A percentile compares a stretch with the other conserved stretches of the same genome.
Conservation (phyloP, 371 early-diverging fungal genomes). For the Chytridiales sp. region DNA sequence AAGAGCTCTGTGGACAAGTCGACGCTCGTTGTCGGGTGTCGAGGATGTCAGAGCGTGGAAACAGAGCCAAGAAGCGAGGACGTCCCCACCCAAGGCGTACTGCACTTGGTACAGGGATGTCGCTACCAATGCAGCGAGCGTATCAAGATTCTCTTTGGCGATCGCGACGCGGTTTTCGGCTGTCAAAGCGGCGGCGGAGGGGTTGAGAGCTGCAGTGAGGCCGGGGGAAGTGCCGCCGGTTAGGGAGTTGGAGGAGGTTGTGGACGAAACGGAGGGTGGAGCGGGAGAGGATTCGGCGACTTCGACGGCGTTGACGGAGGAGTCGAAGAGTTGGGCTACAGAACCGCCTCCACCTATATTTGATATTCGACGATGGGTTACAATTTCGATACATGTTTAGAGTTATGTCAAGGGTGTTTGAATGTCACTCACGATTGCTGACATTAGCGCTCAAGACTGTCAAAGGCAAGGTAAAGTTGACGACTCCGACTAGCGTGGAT, state of each 20-base stretch:
- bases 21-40: slow-evolving; percentile 13
- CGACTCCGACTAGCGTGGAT: slow-evolving; percentile 18
- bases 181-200: neutral
- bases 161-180: slow-evolving; percentile 6
- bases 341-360: slow-evolving; percentile 24
- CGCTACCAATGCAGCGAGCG: slow-evolving; percentile 31
- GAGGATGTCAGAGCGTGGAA: slow-evolving; percentile 13
- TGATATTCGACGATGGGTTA: too few relatives aligned
- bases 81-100: slow-evolving; percentile 22
- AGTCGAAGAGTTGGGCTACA: slow-evolving; percentile 21
- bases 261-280: slow-evolving; percentile 11
- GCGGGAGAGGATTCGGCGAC: slow-evolving; percentile 5
- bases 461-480: slow-evolving; percentile 23
- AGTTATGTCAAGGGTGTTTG: too few relatives aligned
- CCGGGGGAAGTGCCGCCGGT: slow-evolving; percentile 9
- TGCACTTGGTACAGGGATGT: slow-evolving; percentile 28
- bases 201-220: slow-evolving; percentile 10
- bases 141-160: slow-evolving; percentile 28
- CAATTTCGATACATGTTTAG: too few relatives aligned
- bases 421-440: slow-evolving; percentile 13
- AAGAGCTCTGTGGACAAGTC: slow-evolving; percentile 25
- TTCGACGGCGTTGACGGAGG: slow-evolving; percentile 16
- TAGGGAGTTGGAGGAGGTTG: slow-evolving; percentile 3
- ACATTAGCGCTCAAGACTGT: slow-evolving; percentile 19
- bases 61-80: slow-evolving; percentile 15